phyloP scores from a whole-genome alignment of 805 yeast species.

The Yamadazyma akitaensis region DNA sequence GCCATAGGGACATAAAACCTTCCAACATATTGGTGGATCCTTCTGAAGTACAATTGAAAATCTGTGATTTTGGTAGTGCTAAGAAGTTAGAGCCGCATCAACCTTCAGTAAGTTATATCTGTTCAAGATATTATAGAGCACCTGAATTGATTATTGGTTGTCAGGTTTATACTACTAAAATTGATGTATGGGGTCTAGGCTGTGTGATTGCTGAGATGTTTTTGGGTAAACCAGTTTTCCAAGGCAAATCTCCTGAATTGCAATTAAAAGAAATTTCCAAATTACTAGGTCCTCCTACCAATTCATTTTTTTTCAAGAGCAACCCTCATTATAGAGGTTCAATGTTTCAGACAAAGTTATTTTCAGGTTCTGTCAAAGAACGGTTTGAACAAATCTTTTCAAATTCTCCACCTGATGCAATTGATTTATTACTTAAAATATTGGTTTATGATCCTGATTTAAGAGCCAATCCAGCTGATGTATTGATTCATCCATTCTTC shows the following conservation, averaged over 20 bases:
- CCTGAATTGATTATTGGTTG: slow-evolving; percentile 95
- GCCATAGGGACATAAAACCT: slow-evolving; percentile 84
- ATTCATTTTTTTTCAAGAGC: slow-evolving; percentile 65
- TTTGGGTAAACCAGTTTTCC: slow-evolving; percentile 91
- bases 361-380: slow-evolving; percentile 51
- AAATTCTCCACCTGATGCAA: slow-evolving; percentile 78
- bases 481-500: slow-evolving; percentile 85
- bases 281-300: slow-evolving; percentile 81
- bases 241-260: slow-evolving; percentile 84
- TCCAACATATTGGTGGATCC: slow-evolving; percentile 80
- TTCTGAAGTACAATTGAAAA: slow-evolving; percentile 58
- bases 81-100: slow-evolving; percentile 73
- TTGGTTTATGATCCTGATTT: slow-evolving; percentile 87
- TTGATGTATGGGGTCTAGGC: slow-evolving; percentile 97
- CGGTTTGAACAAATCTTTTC: slow-evolving; percentile 49
- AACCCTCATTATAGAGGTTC: slow-evolving; percentile 78
- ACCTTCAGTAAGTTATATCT: slow-evolving; percentile 92
- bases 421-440: slow-evolving; percentile 76
- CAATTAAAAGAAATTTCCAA: slow-evolving; percentile 90
- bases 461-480: slow-evolving; percentile 76
- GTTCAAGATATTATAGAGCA: slow-evolving; percentile 93
- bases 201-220: slow-evolving; percentile 95
- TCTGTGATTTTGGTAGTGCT: slow-evolving; percentile 86
- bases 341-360: slow-evolving; percentile 62
- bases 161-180: slow-evolving; percentile 80